These are phyloP conservation scores for Pythium brachiatum DNA, from an alignment of 352 stramenopile species.

Conservation along the genomic window DNA sequence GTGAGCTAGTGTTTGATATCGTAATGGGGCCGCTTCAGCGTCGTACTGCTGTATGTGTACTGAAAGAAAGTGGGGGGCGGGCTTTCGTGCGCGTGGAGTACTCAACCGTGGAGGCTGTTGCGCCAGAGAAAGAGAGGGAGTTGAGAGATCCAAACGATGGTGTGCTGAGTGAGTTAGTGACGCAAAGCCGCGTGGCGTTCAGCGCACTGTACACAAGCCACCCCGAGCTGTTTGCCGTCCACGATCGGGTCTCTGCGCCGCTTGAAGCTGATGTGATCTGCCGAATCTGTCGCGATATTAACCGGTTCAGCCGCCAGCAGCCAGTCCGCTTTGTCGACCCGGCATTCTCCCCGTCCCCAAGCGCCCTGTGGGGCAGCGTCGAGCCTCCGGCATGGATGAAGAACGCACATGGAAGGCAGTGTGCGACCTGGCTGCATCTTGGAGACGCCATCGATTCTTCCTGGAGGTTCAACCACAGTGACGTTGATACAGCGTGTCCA, in stretches of 20 bases:
- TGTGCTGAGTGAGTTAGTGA: not conserved
- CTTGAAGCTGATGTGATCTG: not conserved
- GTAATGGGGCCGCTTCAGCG: slow-evolving; percentile 39
- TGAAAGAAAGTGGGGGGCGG: slow-evolving; percentile 24
- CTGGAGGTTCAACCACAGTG: slow-evolving; percentile 9
- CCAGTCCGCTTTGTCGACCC: slow-evolving; percentile 39
- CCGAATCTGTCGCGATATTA: slow-evolving; percentile 33
- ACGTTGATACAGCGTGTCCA: not conserved
- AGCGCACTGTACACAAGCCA: not conserved
- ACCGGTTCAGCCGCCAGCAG: slow-evolving; percentile 31
- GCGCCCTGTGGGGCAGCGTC: not conserved
- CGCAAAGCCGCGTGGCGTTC: slow-evolving; percentile 3
- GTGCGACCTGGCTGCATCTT: slow-evolving; percentile 17
- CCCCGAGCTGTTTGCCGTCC: not conserved
- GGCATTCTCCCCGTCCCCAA: slow-evolving; percentile 25
- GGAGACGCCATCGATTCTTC: slow-evolving; percentile 12
- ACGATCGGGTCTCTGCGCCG: not conserved
- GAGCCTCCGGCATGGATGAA: not conserved
- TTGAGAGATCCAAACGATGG: not conserved
- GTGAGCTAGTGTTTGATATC: slow-evolving; percentile 26
- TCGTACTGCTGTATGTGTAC: slow-evolving; percentile 29
- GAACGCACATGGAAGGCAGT: not conserved
- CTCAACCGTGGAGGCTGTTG: not conserved
- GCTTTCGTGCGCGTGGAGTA: slow-evolving; percentile 54
- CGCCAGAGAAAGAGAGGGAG: not conserved